Evolutionary conservation across 371 early-diverging fungal species (phyloP).

Genomic region (Mortierella polycephala): DNA sequence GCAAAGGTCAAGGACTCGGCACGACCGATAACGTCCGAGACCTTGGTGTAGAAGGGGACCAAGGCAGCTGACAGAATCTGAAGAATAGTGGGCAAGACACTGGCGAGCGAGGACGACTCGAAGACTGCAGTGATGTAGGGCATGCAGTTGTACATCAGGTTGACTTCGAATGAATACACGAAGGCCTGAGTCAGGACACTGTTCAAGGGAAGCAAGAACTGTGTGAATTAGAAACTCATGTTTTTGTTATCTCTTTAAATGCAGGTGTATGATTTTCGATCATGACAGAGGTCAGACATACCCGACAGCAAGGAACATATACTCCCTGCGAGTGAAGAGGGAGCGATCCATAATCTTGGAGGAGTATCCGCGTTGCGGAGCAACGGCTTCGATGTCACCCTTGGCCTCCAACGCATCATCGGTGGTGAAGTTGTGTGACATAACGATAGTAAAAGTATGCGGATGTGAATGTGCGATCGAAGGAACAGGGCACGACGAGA

Average conservation of each 20-base stretch:
- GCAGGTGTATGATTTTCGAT: background rate
- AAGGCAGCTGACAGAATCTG: slow-evolving; percentile 58
- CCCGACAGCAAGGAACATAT: slow-evolving; percentile 27
- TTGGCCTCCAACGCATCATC: background rate
- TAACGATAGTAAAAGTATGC: too few species aligned
- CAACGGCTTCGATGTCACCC: too few species aligned
- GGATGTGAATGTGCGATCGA: background rate
- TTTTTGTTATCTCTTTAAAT: background rate
- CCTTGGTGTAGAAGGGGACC: slow-evolving; percentile 61
- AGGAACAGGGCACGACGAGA: too few species aligned
- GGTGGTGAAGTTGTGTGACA: background rate
- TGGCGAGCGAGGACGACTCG: slow-evolving; percentile 26
- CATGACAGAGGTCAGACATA: slow-evolving; percentile 2
- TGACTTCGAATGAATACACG: slow-evolving; percentile 43
- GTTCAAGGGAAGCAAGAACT: background rate
- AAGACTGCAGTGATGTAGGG: slow-evolving; percentile 41
- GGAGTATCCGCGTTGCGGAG: background rate
- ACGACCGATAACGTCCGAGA: slow-evolving; percentile 59
- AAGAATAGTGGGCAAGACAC: slow-evolving; percentile 54
- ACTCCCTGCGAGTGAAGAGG: slow-evolving; percentile 27
- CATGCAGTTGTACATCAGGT: slow-evolving; percentile 36
- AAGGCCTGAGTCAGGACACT: slow-evolving; percentile 41
- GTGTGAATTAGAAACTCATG: background rate
- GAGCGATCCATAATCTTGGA: slow-evolving; percentile 26
- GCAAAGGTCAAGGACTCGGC: slow-evolving; percentile 54